Percentiles rank a stretch among this genome's conserved stretches.
phyloP scores from a whole-genome alignment of 139 green algal genomes.

The Chlorella sp. region DNA sequence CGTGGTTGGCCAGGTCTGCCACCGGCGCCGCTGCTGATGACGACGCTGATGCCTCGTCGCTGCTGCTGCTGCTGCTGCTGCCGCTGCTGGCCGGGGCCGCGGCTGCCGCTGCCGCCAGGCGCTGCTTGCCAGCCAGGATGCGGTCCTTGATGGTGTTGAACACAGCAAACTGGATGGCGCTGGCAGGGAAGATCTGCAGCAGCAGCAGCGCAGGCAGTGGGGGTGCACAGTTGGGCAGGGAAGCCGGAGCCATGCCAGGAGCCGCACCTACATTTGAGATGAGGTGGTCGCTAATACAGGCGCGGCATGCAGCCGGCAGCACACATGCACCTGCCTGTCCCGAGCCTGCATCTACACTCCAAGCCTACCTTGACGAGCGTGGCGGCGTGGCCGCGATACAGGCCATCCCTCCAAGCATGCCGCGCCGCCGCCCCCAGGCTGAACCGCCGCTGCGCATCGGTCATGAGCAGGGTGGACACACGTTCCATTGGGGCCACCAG shows the following conservation, averaged over 20 bases:
- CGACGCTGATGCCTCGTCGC: background rate
- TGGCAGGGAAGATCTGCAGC: conserved; percentile 21
- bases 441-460: background rate
- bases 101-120: background rate
- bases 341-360: too few relatives aligned
- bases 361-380: conserved; percentile 26
- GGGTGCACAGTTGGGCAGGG: too few relatives aligned
- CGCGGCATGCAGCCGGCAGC: too few relatives aligned
- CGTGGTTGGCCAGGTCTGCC: conserved; percentile 8
- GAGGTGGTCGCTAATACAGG: too few relatives aligned
- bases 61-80: background rate
- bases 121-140: background rate
- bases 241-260: too few relatives aligned
- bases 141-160: conserved; percentile 37
- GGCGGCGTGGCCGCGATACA: conserved; percentile 39
- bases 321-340: too few relatives aligned
- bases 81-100: background rate
- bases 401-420: conserved; percentile 14
- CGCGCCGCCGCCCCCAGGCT: background rate
- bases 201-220: background rate
- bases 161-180: conserved; percentile 42
- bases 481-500: conserved; percentile 44
- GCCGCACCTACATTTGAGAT: too few relatives aligned
- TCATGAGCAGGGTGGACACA: conserved; percentile 43
- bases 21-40: background rate